These are phyloP conservation scores for Trichoderma afroharzianum DNA, from an alignment of 2,329 filamentous ascomycete genomes.

Conservation along the genomic window DNA sequence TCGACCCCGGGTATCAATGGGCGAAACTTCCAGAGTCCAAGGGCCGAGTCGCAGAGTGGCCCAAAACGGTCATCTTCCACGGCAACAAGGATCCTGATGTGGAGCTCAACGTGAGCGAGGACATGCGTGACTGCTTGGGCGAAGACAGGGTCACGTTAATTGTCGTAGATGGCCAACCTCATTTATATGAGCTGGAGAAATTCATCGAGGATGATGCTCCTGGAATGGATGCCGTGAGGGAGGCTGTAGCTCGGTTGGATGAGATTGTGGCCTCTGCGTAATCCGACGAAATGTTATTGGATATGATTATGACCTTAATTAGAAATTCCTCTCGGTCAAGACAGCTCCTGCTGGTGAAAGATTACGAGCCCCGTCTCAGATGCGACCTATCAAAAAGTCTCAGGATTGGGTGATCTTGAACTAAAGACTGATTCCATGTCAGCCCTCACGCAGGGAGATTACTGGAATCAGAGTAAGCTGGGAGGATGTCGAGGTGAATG, in stretches of 20 bases:
- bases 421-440: neutral
- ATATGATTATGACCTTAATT: neutral
- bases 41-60: conserved; percentile 26
- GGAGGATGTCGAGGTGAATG: neutral
- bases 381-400: neutral
- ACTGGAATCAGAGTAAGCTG: neutral
- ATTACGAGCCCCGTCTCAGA: neutral
- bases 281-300: neutral
- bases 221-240: conserved; percentile 28
- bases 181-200: conserved; percentile 29
- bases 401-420: neutral
- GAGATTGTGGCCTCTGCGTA: conserved; percentile 18
- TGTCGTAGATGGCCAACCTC: conserved; percentile 26
- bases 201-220: conserved; percentile 30
- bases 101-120: conserved; percentile 26
- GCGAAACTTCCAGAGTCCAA: conserved; percentile 19
- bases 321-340: fast-evolving
- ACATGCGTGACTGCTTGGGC: conserved; percentile 27
- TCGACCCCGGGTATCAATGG: conserved; percentile 34
- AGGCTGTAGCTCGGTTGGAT: conserved; percentile 26
- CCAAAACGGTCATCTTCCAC: conserved; percentile 34
- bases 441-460: no score
- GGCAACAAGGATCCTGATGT: conserved; percentile 31
- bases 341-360: neutral
- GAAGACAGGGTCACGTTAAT: conserved; percentile 27